Evolutionary conservation across 2,329 filamentous ascomycete genomes (phyloP).

Genomic region (Ceratocystis alfenasii): DNA sequence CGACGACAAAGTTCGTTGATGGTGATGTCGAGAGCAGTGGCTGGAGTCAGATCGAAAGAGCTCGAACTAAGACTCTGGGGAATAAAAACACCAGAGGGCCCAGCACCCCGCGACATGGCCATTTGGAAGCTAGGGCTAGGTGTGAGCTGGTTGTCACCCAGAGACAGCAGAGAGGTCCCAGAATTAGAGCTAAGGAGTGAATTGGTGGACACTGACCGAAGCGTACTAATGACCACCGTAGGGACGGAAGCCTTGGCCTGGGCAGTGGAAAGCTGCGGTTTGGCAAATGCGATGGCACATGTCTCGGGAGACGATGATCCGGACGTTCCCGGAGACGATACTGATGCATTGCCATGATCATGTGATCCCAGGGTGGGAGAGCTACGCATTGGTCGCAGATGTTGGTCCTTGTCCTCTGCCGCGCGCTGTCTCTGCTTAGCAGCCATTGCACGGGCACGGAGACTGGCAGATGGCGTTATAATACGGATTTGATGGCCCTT

Average conservation of each 20-base stretch:
- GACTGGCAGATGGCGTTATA: conserved; percentile 6
- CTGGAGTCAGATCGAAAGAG: conserved; percentile 23
- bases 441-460: conserved; percentile 6
- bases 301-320: conserved; percentile 15
- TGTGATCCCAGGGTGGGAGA: conserved; percentile 19
- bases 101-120: conserved; percentile 21
- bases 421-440: conserved; percentile 7
- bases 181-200: conserved; percentile 11
- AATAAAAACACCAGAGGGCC: conserved; percentile 20
- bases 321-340: conserved; percentile 17
- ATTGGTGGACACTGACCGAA: conserved; percentile 1
- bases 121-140: conserved; percentile 21
- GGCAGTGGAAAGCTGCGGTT: background rate
- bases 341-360: conserved; percentile 18
- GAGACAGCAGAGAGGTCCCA: conserved; percentile 11
- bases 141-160: background rate
- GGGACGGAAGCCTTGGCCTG: background rate
- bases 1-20: conserved; percentile 44
- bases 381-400: conserved; percentile 17
- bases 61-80: conserved; percentile 18
- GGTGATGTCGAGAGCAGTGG: conserved; percentile 31
- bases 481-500: conserved; percentile 15
- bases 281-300: background rate
- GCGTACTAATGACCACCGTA: conserved; percentile 7
- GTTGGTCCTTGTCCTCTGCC: conserved; percentile 9